Percentiles rank a stretch among this genome's conserved stretches.
phyloP scores from a whole-genome alignment of 1,284 basidiomycete species.

The Irpex sp. region DNA sequence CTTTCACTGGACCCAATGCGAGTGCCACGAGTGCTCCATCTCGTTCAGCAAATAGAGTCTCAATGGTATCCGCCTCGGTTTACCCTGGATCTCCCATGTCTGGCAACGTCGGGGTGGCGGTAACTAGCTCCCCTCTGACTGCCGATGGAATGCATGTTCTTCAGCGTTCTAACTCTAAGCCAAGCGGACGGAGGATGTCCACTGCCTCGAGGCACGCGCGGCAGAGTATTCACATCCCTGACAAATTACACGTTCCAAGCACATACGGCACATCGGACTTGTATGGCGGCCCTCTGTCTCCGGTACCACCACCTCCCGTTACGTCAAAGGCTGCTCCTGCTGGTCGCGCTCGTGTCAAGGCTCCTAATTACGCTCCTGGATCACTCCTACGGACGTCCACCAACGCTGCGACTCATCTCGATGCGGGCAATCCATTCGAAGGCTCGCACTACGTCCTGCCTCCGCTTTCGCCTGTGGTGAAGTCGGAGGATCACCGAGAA shows the following conservation, averaged over 20 bases:
- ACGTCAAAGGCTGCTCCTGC: conserved; percentile 26
- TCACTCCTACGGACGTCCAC: conserved; percentile 48
- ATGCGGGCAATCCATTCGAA: conserved; percentile 26
- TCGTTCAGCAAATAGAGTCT: conserved; percentile 34
- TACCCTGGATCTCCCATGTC: conserved; percentile 45
- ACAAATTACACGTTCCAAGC: conserved; percentile 7
- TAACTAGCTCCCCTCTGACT: conserved; percentile 39
- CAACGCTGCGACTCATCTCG: conserved; percentile 17
- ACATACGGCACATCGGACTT: conserved; percentile 16
- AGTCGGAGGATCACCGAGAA: conserved; percentile 41
- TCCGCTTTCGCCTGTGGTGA: conserved; percentile 31
- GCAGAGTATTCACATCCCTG: conserved; percentile 19
- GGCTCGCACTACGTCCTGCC: conserved; percentile 26
- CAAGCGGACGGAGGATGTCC: conserved; percentile 19
- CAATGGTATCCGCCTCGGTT: conserved; percentile 47
- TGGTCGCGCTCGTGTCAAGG: conserved; percentile 62
- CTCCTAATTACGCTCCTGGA: conserved; percentile 50
- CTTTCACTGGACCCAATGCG: conserved; percentile 9
- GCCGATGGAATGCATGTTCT: conserved; percentile 39
- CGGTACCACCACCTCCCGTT: conserved; percentile 18
- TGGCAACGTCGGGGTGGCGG: conserved; percentile 38
- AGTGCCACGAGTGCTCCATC: conserved; percentile 6
- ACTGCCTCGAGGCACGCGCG: conserved; percentile 22
- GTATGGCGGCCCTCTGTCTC: conserved; percentile 53
- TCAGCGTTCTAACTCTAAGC: conserved; percentile 22